Conservation (phyloP, 495 filamentous ascomycete species). For the Aspergillus affinis region DNA sequence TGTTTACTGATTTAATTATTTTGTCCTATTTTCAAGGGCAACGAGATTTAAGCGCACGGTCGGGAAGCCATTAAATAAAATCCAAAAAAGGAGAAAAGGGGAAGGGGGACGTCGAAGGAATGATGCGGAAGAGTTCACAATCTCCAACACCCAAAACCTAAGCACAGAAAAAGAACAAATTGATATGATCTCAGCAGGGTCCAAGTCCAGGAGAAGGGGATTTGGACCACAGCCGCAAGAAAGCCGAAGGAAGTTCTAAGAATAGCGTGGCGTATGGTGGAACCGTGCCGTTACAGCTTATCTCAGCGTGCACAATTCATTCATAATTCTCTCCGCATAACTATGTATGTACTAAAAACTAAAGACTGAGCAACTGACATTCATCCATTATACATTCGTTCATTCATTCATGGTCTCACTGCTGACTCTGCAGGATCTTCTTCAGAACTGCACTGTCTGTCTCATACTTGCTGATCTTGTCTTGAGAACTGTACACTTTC, state of each 20-base stretch:
- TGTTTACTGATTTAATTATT: not conserved
- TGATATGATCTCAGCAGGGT: not conserved
- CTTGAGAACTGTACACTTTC: constrained; percentile 71
- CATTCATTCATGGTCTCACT: constrained; percentile 18
- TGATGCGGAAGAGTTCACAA: not conserved
- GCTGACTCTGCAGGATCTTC: constrained; percentile 46
- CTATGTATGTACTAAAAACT: too few relatives aligned
- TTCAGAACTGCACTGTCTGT: constrained; percentile 68
- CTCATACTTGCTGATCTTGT: constrained; percentile 74
- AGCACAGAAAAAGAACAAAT: not conserved
- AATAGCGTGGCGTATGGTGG: not conserved
- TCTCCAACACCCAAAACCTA: not conserved
- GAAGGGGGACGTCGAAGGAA: not conserved
- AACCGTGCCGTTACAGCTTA: constrained; percentile 4
- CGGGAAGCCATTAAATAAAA: not conserved
- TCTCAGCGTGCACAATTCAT: not conserved
- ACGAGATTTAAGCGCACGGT: not conserved
- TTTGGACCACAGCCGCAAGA: not conserved
- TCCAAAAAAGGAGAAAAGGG: not conserved
- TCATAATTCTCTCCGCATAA: too few relatives aligned
- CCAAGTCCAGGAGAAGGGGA: not conserved
- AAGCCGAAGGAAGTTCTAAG: not conserved
- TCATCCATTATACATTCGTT: not conserved
- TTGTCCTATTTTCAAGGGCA: not conserved
- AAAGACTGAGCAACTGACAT: too few relatives aligned